Percentiles rank a stretch among this genome's conserved stretches.
phyloP scores from a whole-genome alignment of 1,139 yeast genomes.

The Hansenula anomala region DNA sequence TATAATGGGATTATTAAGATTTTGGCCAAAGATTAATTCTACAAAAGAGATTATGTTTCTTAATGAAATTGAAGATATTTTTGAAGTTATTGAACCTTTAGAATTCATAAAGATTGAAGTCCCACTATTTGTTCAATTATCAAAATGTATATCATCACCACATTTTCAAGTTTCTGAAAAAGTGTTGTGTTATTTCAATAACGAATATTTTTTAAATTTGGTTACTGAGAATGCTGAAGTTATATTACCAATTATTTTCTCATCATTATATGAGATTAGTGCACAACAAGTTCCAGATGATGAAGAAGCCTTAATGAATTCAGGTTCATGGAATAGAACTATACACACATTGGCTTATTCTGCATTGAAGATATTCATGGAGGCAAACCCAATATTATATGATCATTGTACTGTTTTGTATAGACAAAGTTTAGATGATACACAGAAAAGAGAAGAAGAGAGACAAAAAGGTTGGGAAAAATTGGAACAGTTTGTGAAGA shows the following conservation, averaged over 20 bases:
- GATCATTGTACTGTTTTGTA: slow-evolving; percentile 89
- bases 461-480: slow-evolving; percentile 74
- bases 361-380: slow-evolving; percentile 90
- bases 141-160: slow-evolving; percentile 90
- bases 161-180: slow-evolving; percentile 98
- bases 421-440: slow-evolving; percentile 69
- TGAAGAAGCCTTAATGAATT: slow-evolving; percentile 32
- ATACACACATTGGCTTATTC: slow-evolving; percentile 88
- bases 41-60: slow-evolving; percentile 95
- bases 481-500: slow-evolving; percentile 57
- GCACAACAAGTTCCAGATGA: slow-evolving; percentile 25
- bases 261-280: slow-evolving; percentile 82
- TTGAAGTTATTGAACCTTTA: slow-evolving; percentile 91
- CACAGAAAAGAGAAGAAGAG: slow-evolving; percentile 48
- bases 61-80: slow-evolving; percentile 93
- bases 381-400: slow-evolving; percentile 84
- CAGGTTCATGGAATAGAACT: slow-evolving; percentile 77
- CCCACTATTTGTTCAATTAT: slow-evolving; percentile 88
- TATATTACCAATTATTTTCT: slow-evolving; percentile 86
- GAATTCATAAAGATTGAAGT: slow-evolving; percentile 91
- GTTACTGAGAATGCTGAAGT: slow-evolving; percentile 91
- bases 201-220: slow-evolving; percentile 85
- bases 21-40: slow-evolving; percentile 96
- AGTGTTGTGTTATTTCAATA: slow-evolving; percentile 90
- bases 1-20: slow-evolving; percentile 83